A percentile compares a stretch with the other conserved stretches of the same genome.
Conservation (phyloP, 139 green algal species). For the Chlorella vulgaris region DNA sequence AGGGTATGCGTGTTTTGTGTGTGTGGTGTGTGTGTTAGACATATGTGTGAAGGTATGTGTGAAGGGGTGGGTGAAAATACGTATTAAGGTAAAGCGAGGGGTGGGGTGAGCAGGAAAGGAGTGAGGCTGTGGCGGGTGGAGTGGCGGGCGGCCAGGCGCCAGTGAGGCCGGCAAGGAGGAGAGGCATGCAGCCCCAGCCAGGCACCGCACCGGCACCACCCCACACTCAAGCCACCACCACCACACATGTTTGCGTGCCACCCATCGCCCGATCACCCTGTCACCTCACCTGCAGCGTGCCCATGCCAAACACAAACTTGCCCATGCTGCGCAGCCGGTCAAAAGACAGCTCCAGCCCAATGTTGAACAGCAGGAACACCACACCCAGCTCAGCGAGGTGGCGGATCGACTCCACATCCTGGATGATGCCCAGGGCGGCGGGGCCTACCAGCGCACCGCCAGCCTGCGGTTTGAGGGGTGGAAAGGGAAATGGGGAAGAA, state of each 20-base stretch:
- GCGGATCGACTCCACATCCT: constrained; percentile 76
- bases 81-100: no score
- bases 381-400: constrained; percentile 96
- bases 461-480: constrained; percentile 41
- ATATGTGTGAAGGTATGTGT: no score
- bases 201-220: no score
- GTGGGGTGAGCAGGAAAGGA: no score
- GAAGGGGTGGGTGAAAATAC: no score
- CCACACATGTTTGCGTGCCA: no score
- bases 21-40: not conserved
- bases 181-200: no score
- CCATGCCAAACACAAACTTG: constrained; percentile 99
- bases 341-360: constrained; percentile 95
- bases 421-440: constrained; percentile 90
- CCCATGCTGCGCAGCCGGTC: constrained; percentile 94
- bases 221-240: not conserved
- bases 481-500: not conserved
- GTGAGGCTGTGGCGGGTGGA: no score
- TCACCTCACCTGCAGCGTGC: constrained; percentile 75
- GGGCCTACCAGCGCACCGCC: constrained; percentile 93
- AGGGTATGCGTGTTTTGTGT: not conserved
- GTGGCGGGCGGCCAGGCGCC: no score
- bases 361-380: constrained; percentile 98
- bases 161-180: no score
- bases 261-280: no score